Base-by-base conservation (phyloP, 345 rosid genomes). In the Aethionema arabicum region DNA sequence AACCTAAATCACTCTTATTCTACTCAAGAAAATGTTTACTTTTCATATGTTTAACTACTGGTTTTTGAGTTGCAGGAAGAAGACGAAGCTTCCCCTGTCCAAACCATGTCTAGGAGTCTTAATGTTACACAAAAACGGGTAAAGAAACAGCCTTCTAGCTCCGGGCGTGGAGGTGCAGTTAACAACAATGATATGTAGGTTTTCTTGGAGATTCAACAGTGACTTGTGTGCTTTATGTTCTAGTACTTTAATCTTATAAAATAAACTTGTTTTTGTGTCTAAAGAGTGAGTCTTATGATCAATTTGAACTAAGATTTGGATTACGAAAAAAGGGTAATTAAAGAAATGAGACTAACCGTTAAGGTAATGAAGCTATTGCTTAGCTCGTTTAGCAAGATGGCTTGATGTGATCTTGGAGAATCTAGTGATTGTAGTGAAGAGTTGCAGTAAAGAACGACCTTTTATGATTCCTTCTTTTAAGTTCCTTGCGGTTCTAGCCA, bases 381-480 rank as follows among this genome's bases (percentile, higher is more conserved):
- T 83, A 41, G 74, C 74, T 67, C 56, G 76, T 11, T 74, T 62
- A 11, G 81, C 77, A 49, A 86, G 66, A 73, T 72, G 79, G 62
- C 70, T 78, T 7, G 81, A 39, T 8, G 76, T 74, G 58, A 59
- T 41, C 69, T 70, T 77, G 29, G 90, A 81, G 75, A 80, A 79
- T 15, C 61, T 59, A 30, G 69, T 68, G 43, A 86, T 60, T 10
- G 83, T 66, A 56, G 83, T 77, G 56, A 86, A 70, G 44, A 72
- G 36, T 60, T 72, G 86, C 69, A 78, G 74, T 51, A 86, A 33
- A 11, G 83, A 67, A 32, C 95, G 90, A 36, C 93, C 89, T 65
- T 85, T 80, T 10, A 86, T 84, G 12, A 89, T 72, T 38, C 91
- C 84, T 71, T 86, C 85, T 66, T 73, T 81, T 2, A 83, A 58